Percentiles rank a stretch among this genome's conserved stretches.
These are phyloP conservation scores for Jacaranda copaia DNA, from an alignment of 257 asterid species.

Conservation along the genomic window DNA sequence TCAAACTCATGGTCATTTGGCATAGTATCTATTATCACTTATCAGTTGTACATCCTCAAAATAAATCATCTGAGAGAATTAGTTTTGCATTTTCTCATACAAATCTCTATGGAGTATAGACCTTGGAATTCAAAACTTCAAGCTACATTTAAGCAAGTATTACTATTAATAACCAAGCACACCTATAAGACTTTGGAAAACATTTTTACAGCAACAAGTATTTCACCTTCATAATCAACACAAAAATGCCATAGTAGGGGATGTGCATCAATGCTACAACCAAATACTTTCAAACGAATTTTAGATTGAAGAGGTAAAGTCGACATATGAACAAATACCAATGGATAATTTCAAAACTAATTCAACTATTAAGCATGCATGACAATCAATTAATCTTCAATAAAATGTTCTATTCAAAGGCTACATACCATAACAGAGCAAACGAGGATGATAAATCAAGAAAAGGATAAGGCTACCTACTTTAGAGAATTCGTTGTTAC, in stretches of 20 bases:
- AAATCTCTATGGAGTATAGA: background rate
- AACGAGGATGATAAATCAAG: slow-evolving; percentile 87
- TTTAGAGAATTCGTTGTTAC: background rate
- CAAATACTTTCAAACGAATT: slow-evolving; percentile 63
- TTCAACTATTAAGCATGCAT: too few species aligned
- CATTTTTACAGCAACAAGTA: slow-evolving; percentile 68
- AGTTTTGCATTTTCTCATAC: background rate
- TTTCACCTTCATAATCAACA: slow-evolving; percentile 73
- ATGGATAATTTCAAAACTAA: too few species aligned
- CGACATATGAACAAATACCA: too few species aligned
- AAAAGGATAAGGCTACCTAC: slow-evolving; percentile 99
- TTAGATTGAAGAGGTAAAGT: background rate
- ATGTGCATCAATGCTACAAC: slow-evolving; percentile 89
- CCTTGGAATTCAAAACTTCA: slow-evolving; percentile 35
- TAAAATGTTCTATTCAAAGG: background rate
- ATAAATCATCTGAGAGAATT: slow-evolving; percentile 8
- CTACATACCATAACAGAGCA: slow-evolving; percentile 85
- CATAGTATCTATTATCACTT: slow-evolving; percentile 9
- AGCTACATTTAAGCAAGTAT: slow-evolving; percentile 18
- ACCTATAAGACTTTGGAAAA: slow-evolving; percentile 77
- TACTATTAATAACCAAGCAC: slow-evolving; percentile 5
- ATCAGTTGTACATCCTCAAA: slow-evolving; percentile 43
- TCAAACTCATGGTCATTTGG: slow-evolving; percentile 27
- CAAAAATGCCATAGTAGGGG: slow-evolving; percentile 84
- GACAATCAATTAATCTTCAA: too few species aligned